Evolutionary conservation across 257 asterid species (phyloP).

Genomic region (Solanum chilense): DNA sequence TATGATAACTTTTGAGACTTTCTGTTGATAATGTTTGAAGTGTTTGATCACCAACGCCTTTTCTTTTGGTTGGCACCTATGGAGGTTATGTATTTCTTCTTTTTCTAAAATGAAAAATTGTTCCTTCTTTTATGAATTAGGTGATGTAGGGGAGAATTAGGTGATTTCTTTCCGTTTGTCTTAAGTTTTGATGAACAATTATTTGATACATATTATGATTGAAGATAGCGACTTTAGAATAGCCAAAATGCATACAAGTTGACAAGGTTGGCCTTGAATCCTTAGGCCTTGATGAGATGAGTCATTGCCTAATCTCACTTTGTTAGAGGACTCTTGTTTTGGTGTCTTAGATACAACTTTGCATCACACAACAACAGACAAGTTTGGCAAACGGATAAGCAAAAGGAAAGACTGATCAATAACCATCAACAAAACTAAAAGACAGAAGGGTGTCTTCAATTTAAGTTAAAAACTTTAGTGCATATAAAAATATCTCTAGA

Average conservation of each 20-base stretch:
- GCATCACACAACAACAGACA: neutral
- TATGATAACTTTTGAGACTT: neutral
- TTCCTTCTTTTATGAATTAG: neutral
- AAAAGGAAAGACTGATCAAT: neutral
- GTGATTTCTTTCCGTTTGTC: neutral
- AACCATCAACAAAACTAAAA: neutral
- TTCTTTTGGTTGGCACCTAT: neutral
- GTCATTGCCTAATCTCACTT: neutral
- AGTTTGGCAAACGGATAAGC: neutral
- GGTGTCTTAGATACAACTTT: neutral
- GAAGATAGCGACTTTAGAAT: neutral
- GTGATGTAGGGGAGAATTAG: neutral
- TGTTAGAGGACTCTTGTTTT: neutral
- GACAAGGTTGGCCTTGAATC: neutral
- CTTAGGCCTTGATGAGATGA: neutral
- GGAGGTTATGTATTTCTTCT: neutral
- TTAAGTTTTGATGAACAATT: neutral
- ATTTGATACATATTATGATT: neutral
- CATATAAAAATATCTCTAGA: neutral
- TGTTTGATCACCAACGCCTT: neutral
- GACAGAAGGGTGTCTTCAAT: neutral
- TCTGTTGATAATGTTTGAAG: neutral
- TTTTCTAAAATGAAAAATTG: neutral
- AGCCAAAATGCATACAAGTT: neutral
- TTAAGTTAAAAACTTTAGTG: neutral